Evolutionary conservation across 1,284 basidiomycete species (phyloP).

Genomic region (Pseudozyma sp.): DNA sequence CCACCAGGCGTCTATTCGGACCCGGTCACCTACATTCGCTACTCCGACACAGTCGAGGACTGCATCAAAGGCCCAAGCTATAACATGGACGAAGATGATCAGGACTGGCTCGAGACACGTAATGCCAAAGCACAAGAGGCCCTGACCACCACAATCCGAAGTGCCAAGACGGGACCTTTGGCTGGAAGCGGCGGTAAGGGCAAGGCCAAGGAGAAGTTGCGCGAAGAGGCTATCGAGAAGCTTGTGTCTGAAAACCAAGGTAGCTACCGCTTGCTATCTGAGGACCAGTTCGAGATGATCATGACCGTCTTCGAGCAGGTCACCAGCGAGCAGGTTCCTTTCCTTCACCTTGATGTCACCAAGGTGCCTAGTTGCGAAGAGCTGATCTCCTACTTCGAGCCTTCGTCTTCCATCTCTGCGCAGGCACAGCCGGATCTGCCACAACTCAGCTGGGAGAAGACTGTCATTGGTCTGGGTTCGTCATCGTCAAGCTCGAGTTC

Average conservation of each 20-base stretch:
- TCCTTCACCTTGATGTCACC: slow-evolving; percentile 78
- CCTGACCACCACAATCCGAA: slow-evolving; percentile 81
- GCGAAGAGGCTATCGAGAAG: slow-evolving; percentile 72
- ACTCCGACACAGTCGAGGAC: slow-evolving; percentile 90
- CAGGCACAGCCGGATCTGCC: slow-evolving; percentile 63
- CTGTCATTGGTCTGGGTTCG: slow-evolving; percentile 15
- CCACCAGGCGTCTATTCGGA: slow-evolving; percentile 64
- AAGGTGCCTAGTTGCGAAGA: slow-evolving; percentile 60
- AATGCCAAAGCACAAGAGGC: slow-evolving; percentile 89
- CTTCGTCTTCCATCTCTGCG: slow-evolving; percentile 44
- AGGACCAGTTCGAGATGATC: slow-evolving; percentile 93
- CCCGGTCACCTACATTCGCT: slow-evolving; percentile 79
- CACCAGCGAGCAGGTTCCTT: slow-evolving; percentile 88
- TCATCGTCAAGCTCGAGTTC: slow-evolving; percentile 22
- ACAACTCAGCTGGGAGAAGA: slow-evolving; percentile 48
- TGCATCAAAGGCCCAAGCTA: slow-evolving; percentile 78
- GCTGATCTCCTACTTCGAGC: slow-evolving; percentile 60
- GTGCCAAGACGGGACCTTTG: slow-evolving; percentile 73
- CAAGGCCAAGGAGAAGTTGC: slow-evolving; percentile 70
- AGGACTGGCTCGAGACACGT: slow-evolving; percentile 90
- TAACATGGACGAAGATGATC: slow-evolving; percentile 95
- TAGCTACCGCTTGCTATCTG: slow-evolving; percentile 73
- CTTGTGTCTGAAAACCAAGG: slow-evolving; percentile 71
- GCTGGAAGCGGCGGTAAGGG: slow-evolving; percentile 45
- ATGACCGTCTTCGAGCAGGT: slow-evolving; percentile 94